These are phyloP conservation scores for Pseudogymnoascus sp. DNA, from an alignment of 2,329 filamentous ascomycete species.

Conservation along the genomic window DNA sequence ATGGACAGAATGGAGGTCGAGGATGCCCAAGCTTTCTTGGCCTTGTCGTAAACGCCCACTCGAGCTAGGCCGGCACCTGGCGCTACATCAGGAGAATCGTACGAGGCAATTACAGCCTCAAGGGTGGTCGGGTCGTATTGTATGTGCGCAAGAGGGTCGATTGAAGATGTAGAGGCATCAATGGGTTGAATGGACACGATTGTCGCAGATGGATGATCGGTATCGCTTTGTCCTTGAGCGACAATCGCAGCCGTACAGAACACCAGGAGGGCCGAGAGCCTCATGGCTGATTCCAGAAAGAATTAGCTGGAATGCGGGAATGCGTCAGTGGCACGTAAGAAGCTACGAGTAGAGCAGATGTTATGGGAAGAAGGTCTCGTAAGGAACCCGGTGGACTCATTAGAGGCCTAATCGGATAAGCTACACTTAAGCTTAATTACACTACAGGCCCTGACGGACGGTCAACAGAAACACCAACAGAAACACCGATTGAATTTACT, in stretches of 20 bases:
- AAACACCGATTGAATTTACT: too few species aligned
- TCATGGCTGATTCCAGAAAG: neutral
- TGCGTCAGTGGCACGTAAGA: neutral
- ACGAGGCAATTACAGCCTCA: slow-evolving; percentile 42
- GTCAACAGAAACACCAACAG: neutral
- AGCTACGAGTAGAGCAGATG: neutral
- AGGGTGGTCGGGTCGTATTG: slow-evolving; percentile 42
- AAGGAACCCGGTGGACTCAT: neutral
- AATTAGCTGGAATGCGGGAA: neutral
- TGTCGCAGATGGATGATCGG: neutral
- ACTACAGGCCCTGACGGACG: neutral
- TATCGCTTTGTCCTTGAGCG: slow-evolving; percentile 1
- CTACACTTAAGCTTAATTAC: slow-evolving; percentile 9
- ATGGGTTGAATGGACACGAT: slow-evolving; percentile 25
- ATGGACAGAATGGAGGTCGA: slow-evolving; percentile 47
- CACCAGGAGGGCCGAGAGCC: neutral
- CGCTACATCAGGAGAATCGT: slow-evolving; percentile 47
- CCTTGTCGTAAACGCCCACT: slow-evolving; percentile 48
- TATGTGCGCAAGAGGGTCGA: slow-evolving; percentile 46
- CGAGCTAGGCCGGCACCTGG: slow-evolving; percentile 41
- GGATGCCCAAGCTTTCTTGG: slow-evolving; percentile 40
- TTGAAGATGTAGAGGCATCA: slow-evolving; percentile 32
- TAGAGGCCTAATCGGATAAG: slow-evolving; percentile 5
- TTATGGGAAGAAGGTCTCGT: slow-evolving; percentile 1
- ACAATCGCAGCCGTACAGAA: neutral